Conservation (phyloP, 139 green algal species). For the Mesotaenium endlicherianum region DNA sequence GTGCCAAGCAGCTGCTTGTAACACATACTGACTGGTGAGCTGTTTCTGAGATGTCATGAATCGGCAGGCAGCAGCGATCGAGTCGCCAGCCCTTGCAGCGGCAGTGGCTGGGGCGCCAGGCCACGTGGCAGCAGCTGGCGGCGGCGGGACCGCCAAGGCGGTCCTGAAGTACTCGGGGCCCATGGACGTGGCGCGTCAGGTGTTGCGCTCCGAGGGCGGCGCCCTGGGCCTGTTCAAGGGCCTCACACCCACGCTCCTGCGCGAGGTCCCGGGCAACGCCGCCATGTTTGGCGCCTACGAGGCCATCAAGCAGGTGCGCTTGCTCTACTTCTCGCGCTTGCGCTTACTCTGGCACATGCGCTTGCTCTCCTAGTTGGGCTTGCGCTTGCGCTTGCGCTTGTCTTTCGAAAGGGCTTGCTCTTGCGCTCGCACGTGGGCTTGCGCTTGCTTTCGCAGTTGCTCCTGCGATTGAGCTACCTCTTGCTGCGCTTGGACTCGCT, state of each 20-base stretch:
- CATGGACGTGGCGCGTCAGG: constrained; percentile 66
- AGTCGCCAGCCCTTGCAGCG: constrained; percentile 28
- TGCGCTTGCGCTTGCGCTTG: not conserved
- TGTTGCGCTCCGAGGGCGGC: constrained; percentile 63
- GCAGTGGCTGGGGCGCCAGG: not conserved
- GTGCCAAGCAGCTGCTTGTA: too few relatives aligned
- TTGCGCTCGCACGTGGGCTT: not conserved
- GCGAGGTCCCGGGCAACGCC: constrained; percentile 71
- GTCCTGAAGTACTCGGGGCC: constrained; percentile 53
- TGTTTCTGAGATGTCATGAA: too few relatives aligned
- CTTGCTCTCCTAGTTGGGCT: too few relatives aligned
- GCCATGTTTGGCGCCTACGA: constrained; percentile 80
- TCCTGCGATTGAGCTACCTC: too few relatives aligned
- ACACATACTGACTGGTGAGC: too few relatives aligned
- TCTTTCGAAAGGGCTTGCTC: not conserved
- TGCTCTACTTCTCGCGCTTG: too few relatives aligned
- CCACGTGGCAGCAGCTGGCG: not conserved
- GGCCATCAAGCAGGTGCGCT: constrained; percentile 53
- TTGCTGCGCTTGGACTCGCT: too few relatives aligned
- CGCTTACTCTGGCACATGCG: too few relatives aligned
- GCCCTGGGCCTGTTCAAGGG: constrained; percentile 64
- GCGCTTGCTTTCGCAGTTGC: too few relatives aligned
- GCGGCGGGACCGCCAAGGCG: not conserved
- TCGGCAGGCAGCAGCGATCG: constrained; percentile 44
- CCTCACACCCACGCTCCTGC: constrained; percentile 63